Percentiles rank a stretch among this genome's conserved stretches.
Evolutionary conservation across 257 asterid genomes (phyloP).

Genomic region (Solanum medicagineum): DNA sequence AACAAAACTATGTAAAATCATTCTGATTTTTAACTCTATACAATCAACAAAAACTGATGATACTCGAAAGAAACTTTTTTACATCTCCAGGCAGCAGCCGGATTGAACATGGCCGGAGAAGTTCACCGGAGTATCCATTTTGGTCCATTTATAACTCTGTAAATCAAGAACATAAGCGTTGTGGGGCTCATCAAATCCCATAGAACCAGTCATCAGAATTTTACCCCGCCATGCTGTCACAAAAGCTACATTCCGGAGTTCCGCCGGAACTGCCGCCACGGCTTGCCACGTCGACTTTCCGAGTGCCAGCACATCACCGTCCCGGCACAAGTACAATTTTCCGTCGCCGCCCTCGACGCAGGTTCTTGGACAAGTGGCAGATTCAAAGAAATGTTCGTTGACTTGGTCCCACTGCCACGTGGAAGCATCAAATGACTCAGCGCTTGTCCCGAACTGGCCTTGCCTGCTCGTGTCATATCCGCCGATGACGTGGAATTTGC

Average conservation of each 20-base stretch:
- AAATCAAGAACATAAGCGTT: conserved; percentile 29
- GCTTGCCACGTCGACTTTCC: conserved; percentile 28
- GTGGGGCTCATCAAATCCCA: conserved; percentile 22
- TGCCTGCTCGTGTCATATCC: conserved; percentile 54
- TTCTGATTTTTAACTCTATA: not conserved
- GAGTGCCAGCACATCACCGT: conserved; percentile 10
- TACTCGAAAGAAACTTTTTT: not conserved
- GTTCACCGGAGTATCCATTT: conserved; percentile 19
- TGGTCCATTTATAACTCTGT: conserved; percentile 33
- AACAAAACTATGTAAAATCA: not conserved
- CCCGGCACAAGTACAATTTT: conserved; percentile 15
- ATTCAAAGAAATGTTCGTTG: conserved; percentile 18
- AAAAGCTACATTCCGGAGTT: conserved; percentile 10
- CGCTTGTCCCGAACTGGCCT: conserved; percentile 36
- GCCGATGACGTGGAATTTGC: conserved; percentile 55
- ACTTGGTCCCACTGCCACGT: conserved; percentile 39
- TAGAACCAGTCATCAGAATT: conserved; percentile 38
- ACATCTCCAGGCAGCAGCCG: conserved; percentile 56
- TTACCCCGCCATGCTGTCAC: conserved; percentile 45
- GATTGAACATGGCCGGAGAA: conserved; percentile 64
- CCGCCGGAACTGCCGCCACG: conserved; percentile 17
- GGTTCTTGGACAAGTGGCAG: conserved; percentile 31
- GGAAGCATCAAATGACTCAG: conserved; percentile 37
- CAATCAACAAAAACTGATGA: not conserved
- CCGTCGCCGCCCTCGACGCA: conserved; percentile 26